phyloP scores from a whole-genome alignment of 768 basidiomycete genomes.

The Lactifluus piperatus region DNA sequence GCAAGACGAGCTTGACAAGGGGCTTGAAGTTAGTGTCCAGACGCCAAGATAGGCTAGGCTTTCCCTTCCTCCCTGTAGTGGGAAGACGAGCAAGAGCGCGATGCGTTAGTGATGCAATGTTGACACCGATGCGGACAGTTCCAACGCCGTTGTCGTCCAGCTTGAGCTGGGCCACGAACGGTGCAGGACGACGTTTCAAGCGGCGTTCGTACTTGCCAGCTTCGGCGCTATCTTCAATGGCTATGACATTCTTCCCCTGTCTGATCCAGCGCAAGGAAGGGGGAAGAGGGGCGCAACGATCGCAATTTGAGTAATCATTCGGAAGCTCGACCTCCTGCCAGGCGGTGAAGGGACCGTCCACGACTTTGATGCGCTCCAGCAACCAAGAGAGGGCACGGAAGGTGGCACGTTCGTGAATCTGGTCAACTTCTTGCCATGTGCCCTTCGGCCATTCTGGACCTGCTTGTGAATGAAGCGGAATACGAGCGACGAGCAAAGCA shows the following conservation, averaged over 20 bases:
- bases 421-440: constrained; percentile 74
- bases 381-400: constrained; percentile 85
- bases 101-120: constrained; percentile 79
- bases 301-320: constrained; percentile 46
- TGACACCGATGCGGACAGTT: constrained; percentile 75
- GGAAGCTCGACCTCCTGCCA: constrained; percentile 57
- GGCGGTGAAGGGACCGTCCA: constrained; percentile 50
- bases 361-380: constrained; percentile 69
- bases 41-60: constrained; percentile 62
- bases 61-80: constrained; percentile 33
- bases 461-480: constrained; percentile 61
- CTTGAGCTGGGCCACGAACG: constrained; percentile 81
- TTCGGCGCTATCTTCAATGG: constrained; percentile 77
- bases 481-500: constrained; percentile 69
- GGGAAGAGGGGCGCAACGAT: constrained; percentile 71
- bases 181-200: constrained; percentile 75
- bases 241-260: constrained; percentile 45
- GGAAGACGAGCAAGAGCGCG: constrained; percentile 80
- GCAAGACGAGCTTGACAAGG: constrained; percentile 44
- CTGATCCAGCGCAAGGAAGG: constrained; percentile 73
- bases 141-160: constrained; percentile 55
- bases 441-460: constrained; percentile 73
- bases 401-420: constrained; percentile 72
- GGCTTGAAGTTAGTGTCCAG: constrained; percentile 73
- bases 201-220: constrained; percentile 86